A percentile compares a stretch with the other conserved stretches of the same genome.
phyloP scores from a whole-genome alignment of 2,329 filamentous ascomycete species.

The Rhynchosporium agropyri region DNA sequence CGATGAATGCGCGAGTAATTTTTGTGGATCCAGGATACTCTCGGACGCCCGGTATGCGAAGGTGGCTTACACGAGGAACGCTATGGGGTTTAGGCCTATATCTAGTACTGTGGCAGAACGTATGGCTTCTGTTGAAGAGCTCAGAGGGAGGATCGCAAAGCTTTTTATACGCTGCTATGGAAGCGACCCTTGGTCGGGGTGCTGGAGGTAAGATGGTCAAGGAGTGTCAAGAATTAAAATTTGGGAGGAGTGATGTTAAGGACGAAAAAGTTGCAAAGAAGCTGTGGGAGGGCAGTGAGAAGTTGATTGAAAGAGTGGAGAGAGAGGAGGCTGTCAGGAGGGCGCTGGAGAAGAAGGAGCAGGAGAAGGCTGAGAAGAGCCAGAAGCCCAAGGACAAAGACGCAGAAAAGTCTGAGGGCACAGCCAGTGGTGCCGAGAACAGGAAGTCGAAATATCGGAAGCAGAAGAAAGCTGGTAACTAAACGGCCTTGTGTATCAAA shows the following conservation, averaged over 20 bases:
- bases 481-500: constrained; percentile 17
- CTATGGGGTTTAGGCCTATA: constrained; percentile 80
- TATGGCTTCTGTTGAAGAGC: constrained; percentile 88
- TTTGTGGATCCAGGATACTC: constrained; percentile 85
- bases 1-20: constrained; percentile 80
- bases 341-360: constrained; percentile 45
- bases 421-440: constrained; percentile 36
- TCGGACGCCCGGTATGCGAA: constrained; percentile 82
- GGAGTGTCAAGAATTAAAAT: constrained; percentile 80
- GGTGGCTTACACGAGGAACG: constrained; percentile 85
- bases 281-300: constrained; percentile 88
- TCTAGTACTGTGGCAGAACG: constrained; percentile 73
- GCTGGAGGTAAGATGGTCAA: constrained; percentile 77
- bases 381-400: constrained; percentile 28
- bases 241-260: constrained; percentile 70
- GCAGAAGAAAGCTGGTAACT: constrained; percentile 37
- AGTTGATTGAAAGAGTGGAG: constrained; percentile 78
- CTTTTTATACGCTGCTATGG: constrained; percentile 84
- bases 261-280: constrained; percentile 81
- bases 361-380: constrained; percentile 42
- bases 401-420: constrained; percentile 41
- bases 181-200: constrained; percentile 66
- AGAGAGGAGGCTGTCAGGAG: constrained; percentile 70
- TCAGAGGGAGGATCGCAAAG: constrained; percentile 83
- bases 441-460: constrained; percentile 38